A percentile compares a stretch with the other conserved stretches of the same genome.
These are phyloP conservation scores for Papiliotrema flavescens DNA, from an alignment of 1,284 basidiomycete genomes.

Conservation along the genomic window DNA sequence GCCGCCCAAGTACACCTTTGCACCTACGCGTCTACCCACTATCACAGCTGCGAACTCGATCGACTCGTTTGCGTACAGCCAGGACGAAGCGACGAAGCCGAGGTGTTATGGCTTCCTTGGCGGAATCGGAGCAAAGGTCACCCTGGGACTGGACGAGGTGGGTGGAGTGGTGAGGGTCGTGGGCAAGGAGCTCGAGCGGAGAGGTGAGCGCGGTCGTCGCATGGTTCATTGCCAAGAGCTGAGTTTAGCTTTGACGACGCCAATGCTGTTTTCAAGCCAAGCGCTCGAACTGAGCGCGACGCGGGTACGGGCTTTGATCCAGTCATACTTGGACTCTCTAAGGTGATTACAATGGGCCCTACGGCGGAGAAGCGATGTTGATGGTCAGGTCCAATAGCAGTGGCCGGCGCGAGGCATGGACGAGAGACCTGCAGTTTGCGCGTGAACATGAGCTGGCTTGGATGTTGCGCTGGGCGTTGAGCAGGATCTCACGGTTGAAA, in stretches of 20 bases:
- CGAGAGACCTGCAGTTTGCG: constrained; percentile 73
- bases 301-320: constrained; percentile 68
- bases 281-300: constrained; percentile 74
- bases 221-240: too few species aligned
- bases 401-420: constrained; percentile 51
- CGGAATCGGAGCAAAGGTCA: constrained; percentile 28
- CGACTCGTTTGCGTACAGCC: constrained; percentile 26
- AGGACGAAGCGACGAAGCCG: constrained; percentile 18
- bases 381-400: constrained; percentile 8
- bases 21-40: constrained; percentile 28
- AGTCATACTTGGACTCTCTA: constrained; percentile 60
- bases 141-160: constrained; percentile 71
- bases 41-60: constrained; percentile 21
- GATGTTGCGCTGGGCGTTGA: constrained; percentile 79
- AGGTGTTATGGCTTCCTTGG: constrained; percentile 38
- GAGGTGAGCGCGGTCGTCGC: constrained; percentile 46
- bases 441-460: constrained; percentile 80
- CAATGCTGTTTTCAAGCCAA: constrained; percentile 80
- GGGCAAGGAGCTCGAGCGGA: constrained; percentile 64
- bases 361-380: constrained; percentile 5
- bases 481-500: constrained; percentile 61
- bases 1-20: constrained; percentile 32
- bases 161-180: constrained; percentile 66
- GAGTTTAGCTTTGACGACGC: constrained; percentile 66
- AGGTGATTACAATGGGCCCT: constrained; percentile 49